Conservation (phyloP, 2,329 filamentous ascomycete genomes). For the Fusarium algeriense region DNA sequence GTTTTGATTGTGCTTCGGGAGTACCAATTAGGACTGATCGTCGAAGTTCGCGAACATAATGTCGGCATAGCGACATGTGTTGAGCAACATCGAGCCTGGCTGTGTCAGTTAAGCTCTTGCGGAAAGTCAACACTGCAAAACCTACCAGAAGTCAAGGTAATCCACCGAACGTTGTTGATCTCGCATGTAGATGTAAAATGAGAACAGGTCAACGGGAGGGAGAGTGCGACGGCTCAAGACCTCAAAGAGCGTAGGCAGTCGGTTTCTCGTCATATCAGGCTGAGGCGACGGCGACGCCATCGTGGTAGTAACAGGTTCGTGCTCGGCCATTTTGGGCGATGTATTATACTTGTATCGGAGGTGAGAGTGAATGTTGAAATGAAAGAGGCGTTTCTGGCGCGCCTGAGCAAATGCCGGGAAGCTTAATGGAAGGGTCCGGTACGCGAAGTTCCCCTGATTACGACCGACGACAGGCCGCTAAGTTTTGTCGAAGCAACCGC, state of each 20-base stretch:
- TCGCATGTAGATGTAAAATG: conserved; percentile 99
- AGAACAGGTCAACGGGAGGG: conserved; percentile 95
- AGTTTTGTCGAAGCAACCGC: conserved; percentile 31
- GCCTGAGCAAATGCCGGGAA: conserved; percentile 29
- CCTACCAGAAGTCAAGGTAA: conserved; percentile 97
- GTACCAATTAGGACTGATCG: conserved; percentile 93
- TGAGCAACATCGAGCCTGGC: conserved; percentile 97
- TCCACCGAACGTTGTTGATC: conserved; percentile 98
- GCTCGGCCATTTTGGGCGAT: conserved; percentile 45
- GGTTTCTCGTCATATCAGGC: conserved; percentile 77
- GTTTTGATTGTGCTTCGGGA: conserved; percentile 90
- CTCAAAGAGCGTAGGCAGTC: conserved; percentile 94
- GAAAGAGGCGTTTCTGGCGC: conserved; percentile 35
- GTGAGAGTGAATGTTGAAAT: conserved; percentile 30
- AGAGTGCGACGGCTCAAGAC: conserved; percentile 94
- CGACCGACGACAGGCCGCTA: conserved; percentile 21
- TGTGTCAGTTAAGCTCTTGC: conserved; percentile 27
- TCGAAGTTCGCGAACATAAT: conserved; percentile 95
- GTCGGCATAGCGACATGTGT: conserved; percentile 96
- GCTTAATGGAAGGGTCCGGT: conserved; percentile 29
- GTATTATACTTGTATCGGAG: conserved; percentile 13
- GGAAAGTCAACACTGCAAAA: conserved; percentile 10
- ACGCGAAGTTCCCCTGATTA: conserved; percentile 42
- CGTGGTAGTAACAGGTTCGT: conserved; percentile 43
- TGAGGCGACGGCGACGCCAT: conserved; percentile 63